Evolutionary conservation across 2,329 filamentous ascomycete genomes (phyloP), one percentile per base, ranked within the genome.

Genomic region (Beauveria medogensis): DNA sequence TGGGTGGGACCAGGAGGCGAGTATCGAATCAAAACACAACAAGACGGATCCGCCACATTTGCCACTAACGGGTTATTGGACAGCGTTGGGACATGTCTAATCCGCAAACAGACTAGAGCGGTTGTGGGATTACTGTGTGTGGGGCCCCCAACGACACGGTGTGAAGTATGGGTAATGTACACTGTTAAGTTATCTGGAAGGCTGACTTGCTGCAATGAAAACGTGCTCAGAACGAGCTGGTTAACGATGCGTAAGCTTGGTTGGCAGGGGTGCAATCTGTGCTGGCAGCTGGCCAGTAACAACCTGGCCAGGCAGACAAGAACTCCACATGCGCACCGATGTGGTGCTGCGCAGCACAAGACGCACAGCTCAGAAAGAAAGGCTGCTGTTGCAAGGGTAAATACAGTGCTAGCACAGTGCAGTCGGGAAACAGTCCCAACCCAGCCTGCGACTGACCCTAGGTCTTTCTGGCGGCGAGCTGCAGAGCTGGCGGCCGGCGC

Each of bases 61-160:
- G 60, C 60, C 60, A 62, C 60, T 46, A 55, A 6, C 46, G 9
- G 6, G 2, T 22, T 22, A 62, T 62, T 62, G 60, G 60, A 28
- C 47, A 30, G 3, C 24, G 26, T 16, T 3, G 22, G 50, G 47
- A 41, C 37, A 2, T 5, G 37, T 37, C 48, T 59, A 59, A 41
- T 10, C 57, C 47, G 57, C 50, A 59, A 59, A 20, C 40, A 54
- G 48, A 53, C 28, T 59, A 59, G 57, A 37, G 8, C 5, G 2
- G 9, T 20, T 34, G 14, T 53, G 57, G 34, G 48, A 59, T 59
- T 26, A 52, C 56, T n/a, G 18, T 37, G 22, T 14, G 48, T 22
- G 34, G 34, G 22, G 18, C 18, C 37, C 47, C 26, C 37, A 59
- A 53, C 40, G 28, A 28, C 16, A 53, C 50, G n/a, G 50, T 59